Base-by-base conservation (phyloP, 1,284 basidiomycete species). In the Prillingera fragicola region DNA sequence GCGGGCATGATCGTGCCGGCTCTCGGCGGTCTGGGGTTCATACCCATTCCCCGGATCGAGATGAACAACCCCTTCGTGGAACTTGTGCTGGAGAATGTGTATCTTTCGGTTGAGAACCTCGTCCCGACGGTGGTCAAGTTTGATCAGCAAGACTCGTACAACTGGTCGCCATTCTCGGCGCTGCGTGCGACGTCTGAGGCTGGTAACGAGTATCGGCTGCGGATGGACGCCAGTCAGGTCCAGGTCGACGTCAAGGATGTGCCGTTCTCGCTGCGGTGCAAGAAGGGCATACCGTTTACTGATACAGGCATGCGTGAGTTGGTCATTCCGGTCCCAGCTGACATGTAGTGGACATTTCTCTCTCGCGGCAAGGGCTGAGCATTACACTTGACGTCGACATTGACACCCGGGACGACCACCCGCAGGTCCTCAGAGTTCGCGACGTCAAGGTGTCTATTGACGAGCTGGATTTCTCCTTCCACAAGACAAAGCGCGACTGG, bases 41-140 rank as follows among this genome's bases (percentile, higher is more conserved):
- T 51, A 12, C 29, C 50, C 15, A 14, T 51, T 18, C 50, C 50
- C 1, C 44, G 50, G 9, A 8, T 51, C 18, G 50, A 51, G 39
- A 21, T 41, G 5, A 27, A 28, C 18, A 26, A 33, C 12, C 41
- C 45, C 6, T 35, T 23, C 10, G n/a, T 51, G 5, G 50, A 51
- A 32, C 35, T 47, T 5, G 44, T 51, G 3, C 38, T 51, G 8
- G 50, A 51, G 39, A 51, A 51, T 23, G 24, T 47, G 9, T 33
- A 43, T 27, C n/a, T 51, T 17, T 41, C 44, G 9, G 24, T 51
- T 14, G 41, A 41, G 13, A 51, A 51, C 21, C 17, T 51, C 14
- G 26, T 51, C 15, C 50, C 50, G 12, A 47, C 41, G 1, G 18
- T 47, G 21, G n/a, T 41, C 10, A 36, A 41, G 8, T 6, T 47